Conservation (phyloP, 352 stramenopile genomes). For the Phytophthora sojae region DNA sequence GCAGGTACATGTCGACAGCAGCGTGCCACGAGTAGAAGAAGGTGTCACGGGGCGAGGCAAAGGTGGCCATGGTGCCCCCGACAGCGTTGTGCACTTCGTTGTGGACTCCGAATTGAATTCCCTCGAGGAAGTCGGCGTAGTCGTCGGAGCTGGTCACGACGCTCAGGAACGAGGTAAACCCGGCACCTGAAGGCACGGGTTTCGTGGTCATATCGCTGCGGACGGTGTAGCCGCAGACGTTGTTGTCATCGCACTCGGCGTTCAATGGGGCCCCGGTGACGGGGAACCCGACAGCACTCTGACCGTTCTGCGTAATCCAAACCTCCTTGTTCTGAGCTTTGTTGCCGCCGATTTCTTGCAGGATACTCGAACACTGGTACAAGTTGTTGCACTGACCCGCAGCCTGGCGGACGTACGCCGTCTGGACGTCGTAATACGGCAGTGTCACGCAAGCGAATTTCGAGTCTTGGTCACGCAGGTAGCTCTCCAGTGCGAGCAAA, state of each 20-base stretch:
- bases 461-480: slow-evolving; percentile 50
- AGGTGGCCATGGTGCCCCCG: slow-evolving; percentile 52
- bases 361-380: slow-evolving; percentile 59
- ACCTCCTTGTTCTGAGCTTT: slow-evolving; percentile 10
- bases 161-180: slow-evolving; percentile 51
- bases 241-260: slow-evolving; percentile 47
- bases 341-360: slow-evolving; percentile 49
- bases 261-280: slow-evolving; percentile 37
- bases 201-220: slow-evolving; percentile 42
- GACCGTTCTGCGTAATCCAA: slow-evolving; percentile 35
- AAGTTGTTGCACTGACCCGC: slow-evolving; percentile 51
- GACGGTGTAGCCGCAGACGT: slow-evolving; percentile 34
- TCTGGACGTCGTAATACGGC: slow-evolving; percentile 73
- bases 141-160: slow-evolving; percentile 47
- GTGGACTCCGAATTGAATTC: slow-evolving; percentile 63
- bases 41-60: slow-evolving; percentile 51
- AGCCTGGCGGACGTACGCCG: slow-evolving; percentile 52
- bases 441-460: slow-evolving; percentile 66
- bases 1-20: slow-evolving; percentile 63
- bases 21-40: slow-evolving; percentile 71
- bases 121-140: slow-evolving; percentile 59
- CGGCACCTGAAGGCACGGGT: slow-evolving; percentile 42
- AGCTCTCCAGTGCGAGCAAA: slow-evolving; percentile 62
- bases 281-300: slow-evolving; percentile 29
- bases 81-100: slow-evolving; percentile 62